Base-by-base conservation (phyloP, 1,139 yeast genomes). In the Arxiozyma telluris region DNA sequence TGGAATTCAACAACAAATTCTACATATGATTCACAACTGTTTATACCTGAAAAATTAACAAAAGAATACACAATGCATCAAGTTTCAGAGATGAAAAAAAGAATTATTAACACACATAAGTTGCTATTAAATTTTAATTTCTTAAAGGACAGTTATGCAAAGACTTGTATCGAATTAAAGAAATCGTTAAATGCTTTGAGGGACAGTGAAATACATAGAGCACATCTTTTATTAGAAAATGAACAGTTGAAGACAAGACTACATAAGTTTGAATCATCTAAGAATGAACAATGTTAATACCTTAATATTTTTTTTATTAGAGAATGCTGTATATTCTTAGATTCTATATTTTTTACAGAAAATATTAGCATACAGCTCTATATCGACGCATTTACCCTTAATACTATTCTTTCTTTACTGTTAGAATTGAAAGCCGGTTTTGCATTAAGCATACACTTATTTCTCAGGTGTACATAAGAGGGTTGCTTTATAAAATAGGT, bases 181-280 rank as follows among this genome's bases (percentile, higher is more conserved):
- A 67, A 61, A 45, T 55, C 69, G 5, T 57, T 72, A 57, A 55
- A 55, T 41, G 68, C 66, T 50, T 57, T 72, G 51, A 71, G 66
- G 52, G 69, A 66, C 49, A 69, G 71, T 50, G 76, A 72, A 58
- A 57, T 60, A 49, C 66, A 63, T 53, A 68, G 74, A 59, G 66
- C 70, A 17, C 69, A 66, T 50, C 55, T 67, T 23, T 51, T 63
- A 49, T 56, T 59, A 30, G 70, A 67, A 50, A 67, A 67, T 55
- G 65, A 67, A 54, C 59, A 59, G 21, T 50, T 56, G 41, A 54
- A 53, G 41, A 48, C 52, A 57, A 50, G 47, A 55, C n/a, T 54
- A 52, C 25, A 46, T 59, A 51, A 49, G 41, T 47, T 51, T 42
- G 42, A 51, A 50, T 30, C 47, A 18, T 4, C 22, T 18, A 21